Base-by-base conservation (phyloP, 164 flowering plant species). In the Euptelea pleiosperma region DNA sequence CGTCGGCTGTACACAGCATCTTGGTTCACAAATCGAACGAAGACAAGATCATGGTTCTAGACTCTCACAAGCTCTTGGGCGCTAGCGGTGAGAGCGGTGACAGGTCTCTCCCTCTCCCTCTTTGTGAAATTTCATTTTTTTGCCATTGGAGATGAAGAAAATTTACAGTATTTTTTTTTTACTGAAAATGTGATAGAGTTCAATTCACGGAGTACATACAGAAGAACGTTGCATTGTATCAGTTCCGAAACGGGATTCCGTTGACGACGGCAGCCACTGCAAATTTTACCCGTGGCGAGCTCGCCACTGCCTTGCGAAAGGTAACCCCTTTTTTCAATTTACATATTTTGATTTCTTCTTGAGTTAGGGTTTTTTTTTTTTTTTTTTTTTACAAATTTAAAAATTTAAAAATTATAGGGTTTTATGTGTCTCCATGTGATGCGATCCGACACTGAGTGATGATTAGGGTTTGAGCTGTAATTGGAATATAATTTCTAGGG, bases 71-170 rank as follows among this genome's bases (percentile, higher is more conserved):
- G 70, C 96, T 93, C 69, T 31, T 93, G 74, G 99, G 96, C 33
- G 97, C 97, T 31, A 82, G 92, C 58, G 99, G 99, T 36, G 99
- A 93, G 63, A 35, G 83, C 61, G 98, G 98, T 18, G 98, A 93
- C 72, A 71, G 97, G 98, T 90, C 4, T 31, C 57, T 65, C 49
- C 52, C 28, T 67, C 41, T 70, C 54, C 11, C 9, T 8, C 8
- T 47, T 9, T 47, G 1, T 36, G 14, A 16, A 8, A 55, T 52
- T 62, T 21, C 36, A 39, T 15, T 30, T 40, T 35, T 21, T 50
- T 36, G 10, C 24, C n/a, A 4, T 37, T 36, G 21, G 30, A n/a
- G n/a, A n/a, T n/a, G n/a, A n/a, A n/a, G n/a, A n/a, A n/a, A n/a
- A n/a, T n/a, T n/a, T n/a, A n/a, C n/a, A n/a, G 29, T 9, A 8